A percentile compares a stretch with the other conserved stretches of the same genome.
These are phyloP conservation scores for Aspergillus candidus DNA, from an alignment of 2,329 filamentous ascomycete species.

Conservation along the genomic window DNA sequence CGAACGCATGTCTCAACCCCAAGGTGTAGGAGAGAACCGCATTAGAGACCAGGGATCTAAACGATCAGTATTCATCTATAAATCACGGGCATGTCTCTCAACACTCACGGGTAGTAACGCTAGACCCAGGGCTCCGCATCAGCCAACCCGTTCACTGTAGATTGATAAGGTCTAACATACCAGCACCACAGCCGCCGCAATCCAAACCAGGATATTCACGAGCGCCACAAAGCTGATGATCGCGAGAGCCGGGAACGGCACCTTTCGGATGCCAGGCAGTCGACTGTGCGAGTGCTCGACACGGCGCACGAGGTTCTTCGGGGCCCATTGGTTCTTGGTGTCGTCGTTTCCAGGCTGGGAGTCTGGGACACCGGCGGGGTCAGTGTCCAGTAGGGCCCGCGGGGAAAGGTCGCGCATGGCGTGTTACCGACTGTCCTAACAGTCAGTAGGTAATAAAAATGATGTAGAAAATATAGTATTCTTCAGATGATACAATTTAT, in stretches of 20 bases:
- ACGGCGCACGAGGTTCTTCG: conserved; percentile 28
- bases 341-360: not conserved
- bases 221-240: conserved; percentile 51
- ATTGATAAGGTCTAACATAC: conserved; percentile 29
- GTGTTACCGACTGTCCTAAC: no score
- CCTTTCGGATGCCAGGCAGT: conserved; percentile 50
- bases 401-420: conserved; percentile 10
- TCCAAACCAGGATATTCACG: conserved; percentile 55
- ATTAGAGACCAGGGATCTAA: conserved; percentile 62
- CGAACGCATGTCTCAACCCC: conserved; percentile 87
- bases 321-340: conserved; percentile 23
- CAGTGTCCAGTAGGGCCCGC: not conserved
- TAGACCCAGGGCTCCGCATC: conserved; percentile 5
- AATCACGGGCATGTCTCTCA: not conserved
- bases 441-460: no score
- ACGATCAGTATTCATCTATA: not conserved
- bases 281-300: conserved; percentile 45
- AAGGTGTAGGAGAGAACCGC: conserved; percentile 82
- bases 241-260: conserved; percentile 52
- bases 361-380: not conserved
- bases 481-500: no score
- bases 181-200: conserved; percentile 52
- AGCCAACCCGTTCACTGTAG: no score
- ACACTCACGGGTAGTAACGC: conserved; percentile 35
- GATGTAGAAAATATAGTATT: no score